Base-by-base conservation (phyloP, 306 rosid genomes). In the Sechiopsis laciniata region DNA sequence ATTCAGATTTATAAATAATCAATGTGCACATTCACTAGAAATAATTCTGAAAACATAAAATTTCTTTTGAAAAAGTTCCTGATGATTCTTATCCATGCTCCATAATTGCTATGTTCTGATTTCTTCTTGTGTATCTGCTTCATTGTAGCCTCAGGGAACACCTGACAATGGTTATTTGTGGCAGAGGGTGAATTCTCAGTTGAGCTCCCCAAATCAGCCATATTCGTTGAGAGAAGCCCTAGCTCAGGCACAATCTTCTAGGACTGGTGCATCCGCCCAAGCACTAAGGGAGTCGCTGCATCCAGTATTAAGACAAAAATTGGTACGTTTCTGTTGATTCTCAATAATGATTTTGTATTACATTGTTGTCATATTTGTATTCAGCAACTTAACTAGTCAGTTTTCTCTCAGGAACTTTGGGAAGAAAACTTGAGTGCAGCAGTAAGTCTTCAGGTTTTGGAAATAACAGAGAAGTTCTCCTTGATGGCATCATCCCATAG, bases 221-320 rank as follows among this genome's bases (percentile, higher is more conserved):
- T 94, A 94, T 83, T 94, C 98, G 79, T 86, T 94, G 81, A 88
- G 98, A 85, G 98, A 94, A 85, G 98, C 98, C 70, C 88, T 94
- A 10, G 97, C 97, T 82, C 98, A 94, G 78, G 98, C 96, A 75
- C 97, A 94, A 83, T 94, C 97, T 77, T 94, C 98, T 83, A 86
- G 98, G 85, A 94, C 90, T 84, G 98, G 98, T 74, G 97, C 98
- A 77, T 94, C 97, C 74, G 92, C 97, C 32, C 98, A 94, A 83
- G 98, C 98, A 54, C 92, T 94, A 58, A 83, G 98, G 76, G 98
- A 94, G 84, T 94, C 98, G 46, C 82, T 94, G 78, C 98, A 94
- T 80, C 98, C 98, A 55, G 83, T 94, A 54, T 83, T 94, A 86
- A 87, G 98, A 81, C 98, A 94, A 88, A 94, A 94, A 84, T 76